Conservation (phyloP, 2,329 filamentous ascomycete genomes). For the Cryphonectria nitschkei region DNA sequence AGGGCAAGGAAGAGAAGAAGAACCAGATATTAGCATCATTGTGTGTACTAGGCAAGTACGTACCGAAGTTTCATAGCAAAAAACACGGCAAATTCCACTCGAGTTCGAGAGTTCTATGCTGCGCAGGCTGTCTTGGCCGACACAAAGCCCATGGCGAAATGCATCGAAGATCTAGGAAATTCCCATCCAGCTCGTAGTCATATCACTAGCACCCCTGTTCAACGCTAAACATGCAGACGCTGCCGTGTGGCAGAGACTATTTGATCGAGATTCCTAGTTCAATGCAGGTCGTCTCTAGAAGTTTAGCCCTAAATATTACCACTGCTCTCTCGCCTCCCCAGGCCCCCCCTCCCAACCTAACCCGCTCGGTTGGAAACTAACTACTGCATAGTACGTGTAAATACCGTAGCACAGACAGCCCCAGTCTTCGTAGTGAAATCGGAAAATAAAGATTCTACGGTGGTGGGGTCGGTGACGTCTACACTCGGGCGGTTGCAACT, state of each 20-base stretch:
- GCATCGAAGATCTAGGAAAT: background rate
- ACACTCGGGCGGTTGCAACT: background rate
- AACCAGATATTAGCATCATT: background rate
- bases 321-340: background rate
- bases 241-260: background rate
- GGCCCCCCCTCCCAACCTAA: too few relatives aligned
- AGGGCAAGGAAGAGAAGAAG: background rate
- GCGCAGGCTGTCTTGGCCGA: background rate
- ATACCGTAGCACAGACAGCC: background rate
- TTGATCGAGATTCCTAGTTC: background rate
- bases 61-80: background rate
- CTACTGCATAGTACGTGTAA: background rate
- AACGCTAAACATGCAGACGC: background rate
- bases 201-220: background rate
- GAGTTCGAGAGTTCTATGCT: background rate
- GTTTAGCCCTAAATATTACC: background rate
- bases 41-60: background rate
- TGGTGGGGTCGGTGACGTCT: conserved; percentile 8
- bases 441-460: background rate
- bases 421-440: background rate
- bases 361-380: background rate
- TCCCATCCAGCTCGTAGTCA: background rate
- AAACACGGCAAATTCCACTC: too few relatives aligned
- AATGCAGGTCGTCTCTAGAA: background rate
- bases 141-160: background rate